These are phyloP conservation scores for Pyrenophora graminea DNA, from an alignment of 2,329 filamentous ascomycete genomes.

Conservation along the genomic window DNA sequence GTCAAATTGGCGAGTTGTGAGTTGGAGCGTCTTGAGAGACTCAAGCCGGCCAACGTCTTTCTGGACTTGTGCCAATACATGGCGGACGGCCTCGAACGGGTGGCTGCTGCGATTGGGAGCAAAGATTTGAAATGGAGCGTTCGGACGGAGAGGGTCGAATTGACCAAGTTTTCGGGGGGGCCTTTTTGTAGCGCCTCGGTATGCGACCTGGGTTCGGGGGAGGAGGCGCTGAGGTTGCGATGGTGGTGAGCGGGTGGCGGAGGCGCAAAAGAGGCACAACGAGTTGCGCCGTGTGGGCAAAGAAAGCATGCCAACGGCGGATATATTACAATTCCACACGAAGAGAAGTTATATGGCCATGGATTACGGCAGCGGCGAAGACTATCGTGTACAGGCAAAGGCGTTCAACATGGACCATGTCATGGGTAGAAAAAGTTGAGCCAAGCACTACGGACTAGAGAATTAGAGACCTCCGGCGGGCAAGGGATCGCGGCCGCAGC, in stretches of 20 bases:
- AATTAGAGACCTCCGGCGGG: constrained; percentile 18
- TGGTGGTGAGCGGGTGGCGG: constrained; percentile 32
- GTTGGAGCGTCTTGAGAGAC: constrained; percentile 33
- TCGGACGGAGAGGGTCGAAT: neutral
- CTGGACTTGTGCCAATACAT: constrained; percentile 19
- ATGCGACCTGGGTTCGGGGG: constrained; percentile 30
- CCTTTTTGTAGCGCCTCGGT: constrained; percentile 4
- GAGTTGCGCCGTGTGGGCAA: constrained; percentile 33
- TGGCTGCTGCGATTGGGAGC: neutral
- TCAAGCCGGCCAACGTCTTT: constrained; percentile 21
- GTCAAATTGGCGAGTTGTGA: constrained; percentile 31
- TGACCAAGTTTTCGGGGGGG: neutral
- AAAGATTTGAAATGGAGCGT: neutral
- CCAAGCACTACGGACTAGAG: constrained; percentile 14
- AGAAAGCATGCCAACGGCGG: constrained; percentile 31
- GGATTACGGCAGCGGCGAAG: neutral
- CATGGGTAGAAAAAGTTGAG: constrained; percentile 29
- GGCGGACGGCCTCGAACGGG: constrained; percentile 9
- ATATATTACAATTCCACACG: neutral
- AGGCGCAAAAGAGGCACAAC: constrained; percentile 50
- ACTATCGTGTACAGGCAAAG: neutral
- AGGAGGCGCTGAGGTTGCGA: constrained; percentile 33
- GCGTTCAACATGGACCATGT: constrained; percentile 16
- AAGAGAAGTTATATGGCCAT: neutral
- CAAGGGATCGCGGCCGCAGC: constrained; percentile 16